A percentile compares a stretch with the other conserved stretches of the same genome.
Evolutionary conservation across 805 yeast genomes (phyloP).

Genomic region (Myxozyma neglecta): DNA sequence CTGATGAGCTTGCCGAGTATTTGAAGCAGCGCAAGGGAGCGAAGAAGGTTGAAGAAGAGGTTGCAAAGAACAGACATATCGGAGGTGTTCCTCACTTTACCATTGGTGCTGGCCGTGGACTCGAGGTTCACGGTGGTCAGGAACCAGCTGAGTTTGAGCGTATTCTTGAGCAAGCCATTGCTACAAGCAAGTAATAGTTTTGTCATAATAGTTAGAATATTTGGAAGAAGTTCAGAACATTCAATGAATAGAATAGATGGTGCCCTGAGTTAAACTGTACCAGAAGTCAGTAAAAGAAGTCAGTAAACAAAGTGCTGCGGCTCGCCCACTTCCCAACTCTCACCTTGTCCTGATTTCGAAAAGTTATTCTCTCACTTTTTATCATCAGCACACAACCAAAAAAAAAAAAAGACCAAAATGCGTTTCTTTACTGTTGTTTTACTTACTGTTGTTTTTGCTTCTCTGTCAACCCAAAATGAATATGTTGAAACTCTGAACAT

Average conservation of each 20-base stretch:
- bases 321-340: no score
- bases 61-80: slow-evolving; percentile 9
- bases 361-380: neutral
- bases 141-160: slow-evolving; percentile 18
- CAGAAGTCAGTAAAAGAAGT: no score
- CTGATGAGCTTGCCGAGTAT: slow-evolving; percentile 15
- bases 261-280: no score
- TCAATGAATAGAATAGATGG: no score
- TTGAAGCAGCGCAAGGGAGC: slow-evolving; percentile 5
- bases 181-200: no score
- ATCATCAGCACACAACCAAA: neutral
- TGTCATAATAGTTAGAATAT: no score
- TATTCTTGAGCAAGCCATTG: slow-evolving; percentile 5
- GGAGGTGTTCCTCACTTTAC: slow-evolving; percentile 29
- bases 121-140: slow-evolving; percentile 24
- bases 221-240: no score
- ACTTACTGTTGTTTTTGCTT: neutral
- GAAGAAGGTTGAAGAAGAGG: slow-evolving; percentile 15
- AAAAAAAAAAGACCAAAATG: neutral
- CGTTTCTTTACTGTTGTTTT: neutral
- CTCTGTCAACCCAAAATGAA: neutral
- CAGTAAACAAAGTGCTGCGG: no score
- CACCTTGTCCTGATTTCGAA: no score
- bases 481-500: neutral
- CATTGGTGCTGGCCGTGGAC: slow-evolving; percentile 5